Conservation (phyloP, 495 filamentous ascomycete species). For the Ramalina peruviana region DNA sequence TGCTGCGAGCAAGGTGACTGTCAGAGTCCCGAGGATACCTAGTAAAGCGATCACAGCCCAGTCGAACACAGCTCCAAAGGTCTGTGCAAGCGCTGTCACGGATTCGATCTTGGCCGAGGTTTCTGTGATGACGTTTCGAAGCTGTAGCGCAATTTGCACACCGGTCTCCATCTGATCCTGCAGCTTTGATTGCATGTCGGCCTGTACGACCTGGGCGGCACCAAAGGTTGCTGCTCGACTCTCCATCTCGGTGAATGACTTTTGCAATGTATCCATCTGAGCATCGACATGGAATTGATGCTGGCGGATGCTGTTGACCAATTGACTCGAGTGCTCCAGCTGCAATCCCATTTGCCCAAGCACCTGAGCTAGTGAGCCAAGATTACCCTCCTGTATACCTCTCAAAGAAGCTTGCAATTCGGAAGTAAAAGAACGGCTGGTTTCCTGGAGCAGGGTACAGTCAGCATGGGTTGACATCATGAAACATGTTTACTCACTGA, state of each 20-base stretch:
- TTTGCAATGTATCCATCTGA: constrained; percentile 26
- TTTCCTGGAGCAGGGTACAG: constrained; percentile 7
- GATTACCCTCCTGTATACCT: constrained; percentile 18
- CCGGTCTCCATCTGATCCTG: constrained; percentile 24
- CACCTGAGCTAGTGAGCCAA: constrained; percentile 7
- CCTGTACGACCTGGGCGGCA: constrained; percentile 25
- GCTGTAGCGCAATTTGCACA: constrained; percentile 25
- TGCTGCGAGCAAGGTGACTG: not conserved
- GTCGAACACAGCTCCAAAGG: constrained; percentile 7
- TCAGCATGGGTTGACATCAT: no score
- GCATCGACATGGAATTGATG: constrained; percentile 15
- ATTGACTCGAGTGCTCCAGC: constrained; percentile 21
- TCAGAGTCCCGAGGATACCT: not conserved
- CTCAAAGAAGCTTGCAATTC: constrained; percentile 16
- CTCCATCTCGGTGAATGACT: constrained; percentile 24
- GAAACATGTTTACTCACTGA: no score
- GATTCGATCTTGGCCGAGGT: constrained; percentile 23
- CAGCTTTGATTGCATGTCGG: constrained; percentile 23
- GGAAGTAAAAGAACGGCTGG: constrained; percentile 2
- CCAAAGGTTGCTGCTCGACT: constrained; percentile 24
- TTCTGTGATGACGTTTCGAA: constrained; percentile 30
- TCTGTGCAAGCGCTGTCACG: constrained; percentile 13
- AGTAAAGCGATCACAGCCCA: not conserved
- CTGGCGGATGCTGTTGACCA: constrained; percentile 10
- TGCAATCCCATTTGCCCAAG: constrained; percentile 18